Base-by-base conservation (phyloP, 2,329 filamentous ascomycete genomes). In the Eurotiales sp. region DNA sequence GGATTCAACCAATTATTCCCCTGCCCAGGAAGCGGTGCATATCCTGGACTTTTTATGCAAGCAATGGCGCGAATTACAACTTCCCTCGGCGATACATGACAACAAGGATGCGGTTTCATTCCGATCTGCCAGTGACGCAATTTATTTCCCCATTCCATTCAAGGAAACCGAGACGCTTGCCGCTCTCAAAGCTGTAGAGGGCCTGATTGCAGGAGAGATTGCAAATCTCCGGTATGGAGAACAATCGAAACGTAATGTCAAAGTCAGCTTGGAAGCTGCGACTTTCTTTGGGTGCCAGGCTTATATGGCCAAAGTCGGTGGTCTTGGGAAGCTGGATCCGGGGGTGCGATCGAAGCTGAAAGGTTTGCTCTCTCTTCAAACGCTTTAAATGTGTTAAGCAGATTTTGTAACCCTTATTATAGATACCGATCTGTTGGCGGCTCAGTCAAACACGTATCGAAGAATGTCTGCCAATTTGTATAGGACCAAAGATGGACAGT, bases 381-480 rank as follows among this genome's bases (percentile, higher is more conserved):
- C n/a, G n/a, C n/a, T n/a, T n/a, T n/a, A n/a, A n/a, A n/a, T n/a
- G n/a, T n/a, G n/a, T n/a, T n/a, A n/a, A n/a, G n/a, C n/a, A n/a
- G n/a, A n/a, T n/a, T n/a, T n/a, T n/a, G n/a, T n/a, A n/a, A n/a
- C n/a, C n/a, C n/a, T n/a, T 30, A n/a, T 4, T 14, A 3, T 36
- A 53, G 86, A 88, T 59, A 90, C 86, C 60, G 87, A 90, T 66
- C 68, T 89, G 19, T 71, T 87, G 4, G 72, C 79, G 55, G 87
- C 87, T 1, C 87, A 90, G 63, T 87, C 86, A 2, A 81, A 83
- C 55, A 72, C 81, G 6, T 90, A 90, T 62, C 80, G 86, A 8
- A 82, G 86, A 55, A 76, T 89, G 67, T 87, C 86, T 10, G 86
- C 86, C 12, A 88, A 88, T 55, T 69, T 89, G 1, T 89, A 88